Conservation (phyloP, 2,329 filamentous ascomycete species). For the Teratosphaeria pseudoeucalypti region DNA sequence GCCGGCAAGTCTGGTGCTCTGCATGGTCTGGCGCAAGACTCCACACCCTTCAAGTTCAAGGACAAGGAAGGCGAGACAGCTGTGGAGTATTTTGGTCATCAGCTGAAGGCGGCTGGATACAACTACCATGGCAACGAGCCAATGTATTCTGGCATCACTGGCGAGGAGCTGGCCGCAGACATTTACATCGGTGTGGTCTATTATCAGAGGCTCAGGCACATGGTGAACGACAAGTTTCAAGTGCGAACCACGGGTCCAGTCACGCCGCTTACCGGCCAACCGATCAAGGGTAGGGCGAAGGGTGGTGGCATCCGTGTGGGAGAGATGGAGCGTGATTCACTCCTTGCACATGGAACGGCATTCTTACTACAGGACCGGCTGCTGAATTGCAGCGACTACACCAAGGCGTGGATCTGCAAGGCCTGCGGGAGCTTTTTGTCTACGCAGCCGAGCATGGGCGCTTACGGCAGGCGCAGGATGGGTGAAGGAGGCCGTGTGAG, state of each 20-base stretch:
- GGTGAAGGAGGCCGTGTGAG: constrained; percentile 21
- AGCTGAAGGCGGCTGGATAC: constrained; percentile 88
- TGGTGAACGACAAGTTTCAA: constrained; percentile 99
- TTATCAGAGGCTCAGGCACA: constrained; percentile 95
- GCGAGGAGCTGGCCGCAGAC: constrained; percentile 83
- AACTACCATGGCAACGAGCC: constrained; percentile 98
- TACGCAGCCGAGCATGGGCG: constrained; percentile 62
- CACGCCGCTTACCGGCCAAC: constrained; percentile 82
- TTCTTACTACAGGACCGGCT: constrained; percentile 91
- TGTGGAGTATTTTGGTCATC: constrained; percentile 88
- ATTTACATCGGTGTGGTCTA: constrained; percentile 97
- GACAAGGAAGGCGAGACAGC: constrained; percentile 78
- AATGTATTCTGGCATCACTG: constrained; percentile 96
- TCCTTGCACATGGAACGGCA: constrained; percentile 88
- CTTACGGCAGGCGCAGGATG: constrained; percentile 21
- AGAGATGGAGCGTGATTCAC: constrained; percentile 95
- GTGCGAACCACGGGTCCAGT: constrained; percentile 92
- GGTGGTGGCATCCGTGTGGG: constrained; percentile 98
- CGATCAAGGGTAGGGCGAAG: constrained; percentile 91
- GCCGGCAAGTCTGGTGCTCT: constrained; percentile 90
- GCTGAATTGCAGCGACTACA: constrained; percentile 94
- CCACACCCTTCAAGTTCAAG: constrained; percentile 80
- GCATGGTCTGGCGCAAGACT: constrained; percentile 92
- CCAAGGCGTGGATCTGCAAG: constrained; percentile 79
- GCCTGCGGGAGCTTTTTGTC: constrained; percentile 83